Percentiles rank a stretch among this genome's conserved stretches.
Conservation (phyloP, 768 basidiomycete genomes). For the Mycena albidolilacea region DNA sequence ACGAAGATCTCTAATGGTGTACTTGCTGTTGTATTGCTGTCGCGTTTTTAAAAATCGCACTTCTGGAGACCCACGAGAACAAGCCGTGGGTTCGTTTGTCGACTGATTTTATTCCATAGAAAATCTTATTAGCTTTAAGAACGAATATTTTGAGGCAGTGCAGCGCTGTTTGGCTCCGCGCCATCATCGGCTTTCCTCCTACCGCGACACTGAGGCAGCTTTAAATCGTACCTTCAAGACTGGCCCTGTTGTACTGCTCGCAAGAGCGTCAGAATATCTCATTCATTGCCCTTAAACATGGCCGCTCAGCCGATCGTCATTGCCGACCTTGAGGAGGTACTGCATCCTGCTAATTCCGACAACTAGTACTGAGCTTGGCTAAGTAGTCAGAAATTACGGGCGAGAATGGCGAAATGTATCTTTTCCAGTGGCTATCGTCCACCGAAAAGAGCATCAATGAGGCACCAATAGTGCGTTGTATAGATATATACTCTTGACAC, state of each 20-base stretch:
- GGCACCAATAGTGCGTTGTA: slow-evolving; percentile 65
- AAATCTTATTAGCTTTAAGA: no score
- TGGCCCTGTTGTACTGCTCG: background rate
- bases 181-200: no score
- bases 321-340: slow-evolving; percentile 51
- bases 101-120: no score
- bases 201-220: no score
- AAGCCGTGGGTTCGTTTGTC: no score
- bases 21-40: slow-evolving; percentile 40
- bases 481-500: background rate
- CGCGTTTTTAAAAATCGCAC: slow-evolving; percentile 5
- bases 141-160: no score
- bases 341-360: slow-evolving; percentile 1
- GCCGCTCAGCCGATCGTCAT: slow-evolving; percentile 36
- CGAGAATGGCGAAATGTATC: slow-evolving; percentile 86
- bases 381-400: slow-evolving; percentile 74
- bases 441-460: slow-evolving; percentile 71
- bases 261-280: background rate
- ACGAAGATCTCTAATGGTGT: slow-evolving; percentile 72
- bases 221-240: no score
- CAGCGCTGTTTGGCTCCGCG: no score
- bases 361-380: slow-evolving; percentile 20
- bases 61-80: background rate
- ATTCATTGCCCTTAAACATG: slow-evolving; percentile 4
- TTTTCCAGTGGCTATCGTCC: slow-evolving; percentile 87